phyloP scores from a whole-genome alignment of 164 flowering plant species.

The Berberis thunbergii region DNA sequence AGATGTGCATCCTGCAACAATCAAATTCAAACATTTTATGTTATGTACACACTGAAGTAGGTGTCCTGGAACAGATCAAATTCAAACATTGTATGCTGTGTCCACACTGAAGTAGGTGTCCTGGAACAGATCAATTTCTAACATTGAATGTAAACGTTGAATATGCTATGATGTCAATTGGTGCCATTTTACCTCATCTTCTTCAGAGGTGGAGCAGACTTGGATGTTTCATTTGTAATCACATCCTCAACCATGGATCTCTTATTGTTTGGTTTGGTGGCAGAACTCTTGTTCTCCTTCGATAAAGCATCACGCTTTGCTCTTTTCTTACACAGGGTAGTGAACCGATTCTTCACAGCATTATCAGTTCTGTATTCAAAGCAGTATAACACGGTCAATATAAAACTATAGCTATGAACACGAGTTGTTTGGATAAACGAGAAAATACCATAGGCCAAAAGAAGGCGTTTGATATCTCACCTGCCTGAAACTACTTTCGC shows the following conservation, averaged over 20 bases:
- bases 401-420: background rate
- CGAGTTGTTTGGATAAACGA: background rate
- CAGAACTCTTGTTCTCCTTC: constrained; percentile 53
- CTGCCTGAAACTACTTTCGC: constrained; percentile 99
- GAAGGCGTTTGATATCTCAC: constrained; percentile 24
- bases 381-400: background rate
- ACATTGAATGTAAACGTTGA: background rate
- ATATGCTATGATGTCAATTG: background rate
- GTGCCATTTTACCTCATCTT: constrained; percentile 54
- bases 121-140: too few relatives aligned
- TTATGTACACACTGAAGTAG: constrained; percentile 27
- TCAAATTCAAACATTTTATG: background rate
- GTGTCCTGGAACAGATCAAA: constrained; percentile 23
- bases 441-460: background rate
- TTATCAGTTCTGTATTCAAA: constrained; percentile 73
- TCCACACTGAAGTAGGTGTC: too few relatives aligned
- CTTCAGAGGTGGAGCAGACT: constrained; percentile 34
- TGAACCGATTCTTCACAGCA: constrained; percentile 94
- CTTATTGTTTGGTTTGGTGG: constrained; percentile 53
- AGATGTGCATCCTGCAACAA: constrained; percentile 31
- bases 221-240: constrained; percentile 21
- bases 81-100: background rate
- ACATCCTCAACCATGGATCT: constrained; percentile 38
- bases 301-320: constrained; percentile 71
- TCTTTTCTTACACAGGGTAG: constrained; percentile 87